phyloP scores from a whole-genome alignment of 306 rosid genomes.

The Cicer cuneatum region DNA sequence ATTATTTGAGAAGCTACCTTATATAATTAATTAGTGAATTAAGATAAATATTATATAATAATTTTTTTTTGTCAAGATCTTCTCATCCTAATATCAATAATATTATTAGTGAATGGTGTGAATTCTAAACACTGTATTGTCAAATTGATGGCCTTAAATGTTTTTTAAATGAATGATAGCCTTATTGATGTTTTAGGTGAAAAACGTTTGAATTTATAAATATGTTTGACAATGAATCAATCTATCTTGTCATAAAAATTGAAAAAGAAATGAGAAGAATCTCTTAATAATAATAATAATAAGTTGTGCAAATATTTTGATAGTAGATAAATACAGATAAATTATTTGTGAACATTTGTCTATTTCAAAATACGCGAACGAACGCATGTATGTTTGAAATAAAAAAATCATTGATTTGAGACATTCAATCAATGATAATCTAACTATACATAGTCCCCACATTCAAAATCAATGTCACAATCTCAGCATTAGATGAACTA shows the following conservation, averaged over 20 bases:
- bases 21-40: background rate
- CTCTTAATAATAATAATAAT: conserved; percentile 30
- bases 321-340: conserved; percentile 46
- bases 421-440: conserved; percentile 36
- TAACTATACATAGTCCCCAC: conserved; percentile 41
- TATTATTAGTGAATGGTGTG: background rate
- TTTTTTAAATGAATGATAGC: background rate
- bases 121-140: conserved; percentile 9
- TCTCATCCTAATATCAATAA: conserved; percentile 4
- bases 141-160: background rate
- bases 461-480: conserved; percentile 41
- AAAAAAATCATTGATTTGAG: background rate
- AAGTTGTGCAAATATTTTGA: conserved; percentile 29
- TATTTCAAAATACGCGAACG: conserved; percentile 52
- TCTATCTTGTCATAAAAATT: conserved; percentile 34
- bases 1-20: conserved; percentile 1
- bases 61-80: background rate
- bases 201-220: conserved; percentile 34
- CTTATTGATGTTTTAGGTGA: conserved; percentile 30
- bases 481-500: conserved; percentile 37
- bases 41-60: background rate
- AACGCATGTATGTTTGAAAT: conserved; percentile 39
- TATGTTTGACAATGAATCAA: conserved; percentile 42
- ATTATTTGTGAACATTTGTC: conserved; percentile 42
- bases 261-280: conserved; percentile 11